phyloP scores from a whole-genome alignment of 2,329 filamentous ascomycete genomes.

The Venturia asperata region DNA sequence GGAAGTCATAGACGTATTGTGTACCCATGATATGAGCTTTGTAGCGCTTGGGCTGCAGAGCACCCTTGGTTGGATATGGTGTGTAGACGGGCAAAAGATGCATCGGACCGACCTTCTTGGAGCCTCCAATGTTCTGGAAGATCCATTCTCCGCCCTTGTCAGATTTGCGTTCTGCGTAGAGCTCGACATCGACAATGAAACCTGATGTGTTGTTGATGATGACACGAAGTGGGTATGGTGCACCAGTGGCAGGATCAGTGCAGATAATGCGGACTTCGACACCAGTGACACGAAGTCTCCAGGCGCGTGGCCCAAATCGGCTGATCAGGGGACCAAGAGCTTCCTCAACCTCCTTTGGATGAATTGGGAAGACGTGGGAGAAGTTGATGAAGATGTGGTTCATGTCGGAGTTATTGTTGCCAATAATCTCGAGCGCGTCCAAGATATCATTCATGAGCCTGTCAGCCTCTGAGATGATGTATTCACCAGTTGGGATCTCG shows the following conservation, averaged over 20 bases:
- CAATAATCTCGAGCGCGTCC: constrained; percentile 95
- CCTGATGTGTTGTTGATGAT: constrained; percentile 98
- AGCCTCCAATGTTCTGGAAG: constrained; percentile 95
- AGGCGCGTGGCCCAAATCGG: constrained; percentile 87
- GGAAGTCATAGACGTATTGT: constrained; percentile 99
- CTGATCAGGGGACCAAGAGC: constrained; percentile 93
- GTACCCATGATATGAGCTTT: constrained; percentile 99
- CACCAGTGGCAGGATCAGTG: constrained; percentile 77
- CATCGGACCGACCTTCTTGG: constrained; percentile 90
- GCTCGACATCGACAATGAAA: constrained; percentile 94
- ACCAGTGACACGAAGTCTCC: constrained; percentile 92
- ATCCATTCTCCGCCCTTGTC: constrained; percentile 93
- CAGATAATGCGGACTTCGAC: constrained; percentile 98
- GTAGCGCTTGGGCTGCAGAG: constrained; percentile 97
- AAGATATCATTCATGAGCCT: constrained; percentile 96
- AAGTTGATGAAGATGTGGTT: constrained; percentile 99
- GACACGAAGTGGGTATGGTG: constrained; percentile 86
- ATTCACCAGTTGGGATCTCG: constrained; percentile 97
- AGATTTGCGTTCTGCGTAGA: constrained; percentile 95
- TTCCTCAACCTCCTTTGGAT: constrained; percentile 83
- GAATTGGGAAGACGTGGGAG: constrained; percentile 87
- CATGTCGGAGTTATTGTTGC: constrained; percentile 97
- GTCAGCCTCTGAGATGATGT: constrained; percentile 94
- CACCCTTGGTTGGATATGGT: constrained; percentile 96
- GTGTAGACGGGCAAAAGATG: constrained; percentile 85